These are phyloP conservation scores for Pseudozyma sp. DNA, from an alignment of 1,284 basidiomycete genomes.

Conservation along the genomic window DNA sequence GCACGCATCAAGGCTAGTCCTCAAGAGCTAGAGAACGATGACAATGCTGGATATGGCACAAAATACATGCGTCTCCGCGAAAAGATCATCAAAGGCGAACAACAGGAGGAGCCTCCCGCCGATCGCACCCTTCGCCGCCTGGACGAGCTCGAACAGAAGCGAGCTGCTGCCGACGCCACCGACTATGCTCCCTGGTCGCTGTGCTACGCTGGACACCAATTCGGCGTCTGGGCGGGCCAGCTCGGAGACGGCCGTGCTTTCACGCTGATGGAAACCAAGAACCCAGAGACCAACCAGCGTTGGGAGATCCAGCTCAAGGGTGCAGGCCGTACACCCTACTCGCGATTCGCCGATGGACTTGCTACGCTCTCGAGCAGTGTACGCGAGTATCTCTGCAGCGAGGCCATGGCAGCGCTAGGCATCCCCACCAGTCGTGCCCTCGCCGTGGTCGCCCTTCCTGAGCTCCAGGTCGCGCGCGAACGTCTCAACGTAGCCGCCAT, in stretches of 20 bases:
- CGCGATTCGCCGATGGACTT: slow-evolving; percentile 87
- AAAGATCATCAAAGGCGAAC: slow-evolving; percentile 37
- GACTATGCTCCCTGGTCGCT: slow-evolving; percentile 63
- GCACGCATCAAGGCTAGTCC: slow-evolving; percentile 22
- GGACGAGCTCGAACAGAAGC: slow-evolving; percentile 40
- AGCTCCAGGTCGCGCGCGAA: slow-evolving; percentile 82
- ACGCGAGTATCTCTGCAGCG: slow-evolving; percentile 77
- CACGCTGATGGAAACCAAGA: slow-evolving; percentile 80
- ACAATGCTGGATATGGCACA: slow-evolving; percentile 44
- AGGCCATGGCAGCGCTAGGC: slow-evolving; percentile 85
- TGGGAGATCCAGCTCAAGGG: slow-evolving; percentile 92
- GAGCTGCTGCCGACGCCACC: slow-evolving; percentile 11
- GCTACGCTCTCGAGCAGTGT: slow-evolving; percentile 91
- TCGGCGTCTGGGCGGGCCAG: slow-evolving; percentile 94
- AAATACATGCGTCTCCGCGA: slow-evolving; percentile 45
- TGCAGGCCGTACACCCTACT: slow-evolving; percentile 91
- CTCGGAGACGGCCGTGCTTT: slow-evolving; percentile 94
- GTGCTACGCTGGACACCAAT: slow-evolving; percentile 74
- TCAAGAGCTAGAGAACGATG: slow-evolving; percentile 25
- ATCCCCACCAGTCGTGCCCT: slow-evolving; percentile 92
- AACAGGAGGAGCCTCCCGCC: slow-evolving; percentile 24
- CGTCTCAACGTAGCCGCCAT: slow-evolving; percentile 82
- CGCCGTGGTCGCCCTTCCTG: slow-evolving; percentile 81
- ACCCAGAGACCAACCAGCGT: slow-evolving; percentile 62
- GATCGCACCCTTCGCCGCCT: slow-evolving; percentile 30